Conservation (phyloP, 2,329 filamentous ascomycete species). For the Paecilomyces variotii region DNA sequence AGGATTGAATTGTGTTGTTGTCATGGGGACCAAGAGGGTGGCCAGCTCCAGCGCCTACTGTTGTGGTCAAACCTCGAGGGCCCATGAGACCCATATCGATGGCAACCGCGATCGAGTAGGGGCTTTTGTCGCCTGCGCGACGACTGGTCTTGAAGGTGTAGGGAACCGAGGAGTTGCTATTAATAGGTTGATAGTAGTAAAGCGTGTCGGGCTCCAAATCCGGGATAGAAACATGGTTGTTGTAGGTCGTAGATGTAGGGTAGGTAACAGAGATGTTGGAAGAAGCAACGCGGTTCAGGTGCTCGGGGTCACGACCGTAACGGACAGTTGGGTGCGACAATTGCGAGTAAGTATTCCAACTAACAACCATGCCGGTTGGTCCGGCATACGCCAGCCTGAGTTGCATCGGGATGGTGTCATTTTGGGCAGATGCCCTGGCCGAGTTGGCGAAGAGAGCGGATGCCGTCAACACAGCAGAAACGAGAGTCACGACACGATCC, state of each 20-base stretch:
- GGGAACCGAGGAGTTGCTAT: slow-evolving; percentile 5
- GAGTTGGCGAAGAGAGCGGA: too few species aligned
- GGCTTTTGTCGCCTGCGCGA: slow-evolving; percentile 11
- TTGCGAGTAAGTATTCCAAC: slow-evolving; percentile 28
- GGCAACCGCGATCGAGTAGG: slow-evolving; percentile 12
- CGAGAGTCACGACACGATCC: too few species aligned
- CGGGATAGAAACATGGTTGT: slow-evolving; percentile 16
- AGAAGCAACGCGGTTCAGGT: slow-evolving; percentile 13
- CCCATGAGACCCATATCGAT: slow-evolving; percentile 10
- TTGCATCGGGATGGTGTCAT: slow-evolving; percentile 1
- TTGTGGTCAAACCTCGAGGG: slow-evolving; percentile 8
- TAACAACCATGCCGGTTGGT: slow-evolving; percentile 11
- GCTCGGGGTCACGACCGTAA: slow-evolving; percentile 16
- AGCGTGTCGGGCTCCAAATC: slow-evolving; percentile 13
- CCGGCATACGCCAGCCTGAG: slow-evolving; percentile 12
- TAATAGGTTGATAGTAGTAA: slow-evolving; percentile 16
- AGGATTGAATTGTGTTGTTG: slow-evolving; percentile 7
- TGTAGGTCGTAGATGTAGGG: slow-evolving; percentile 24
- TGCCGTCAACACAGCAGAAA: too few species aligned
- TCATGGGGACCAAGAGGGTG: slow-evolving; percentile 5
- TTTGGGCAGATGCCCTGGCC: too few species aligned
- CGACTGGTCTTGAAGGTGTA: slow-evolving; percentile 15
- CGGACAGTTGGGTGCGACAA: slow-evolving; percentile 19
- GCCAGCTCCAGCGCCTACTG: slow-evolving; percentile 1
- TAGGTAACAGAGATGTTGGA: slow-evolving; percentile 23